Base-by-base conservation (phyloP, 2,329 filamentous ascomycete genomes). In the Fusarium verrucosum region DNA sequence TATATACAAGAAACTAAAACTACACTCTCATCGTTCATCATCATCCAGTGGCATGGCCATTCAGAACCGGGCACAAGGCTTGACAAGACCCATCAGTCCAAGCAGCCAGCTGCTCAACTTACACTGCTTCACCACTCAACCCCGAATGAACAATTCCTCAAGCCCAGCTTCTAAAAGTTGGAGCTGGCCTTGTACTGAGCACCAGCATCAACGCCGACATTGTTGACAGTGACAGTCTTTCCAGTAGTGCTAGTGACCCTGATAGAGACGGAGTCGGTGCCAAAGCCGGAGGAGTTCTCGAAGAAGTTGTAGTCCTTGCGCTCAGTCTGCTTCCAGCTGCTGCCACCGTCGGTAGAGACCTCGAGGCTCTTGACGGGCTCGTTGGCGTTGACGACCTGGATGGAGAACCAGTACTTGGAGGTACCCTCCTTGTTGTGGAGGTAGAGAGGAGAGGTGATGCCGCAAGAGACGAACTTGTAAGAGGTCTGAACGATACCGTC, bases 341-440 rank as follows among this genome's bases (percentile, higher is more conserved):
- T 79, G 17, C 87, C 87, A 11, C 83, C 81, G 69, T 90, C 83
- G 17, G 80, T 85, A 57, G 83, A 86, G 56, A 89, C 86, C 66
- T 89, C 86, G 22, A 90, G 79, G 62, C 77, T 80, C 50, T 78
- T 68, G 36, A 89, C 81, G 16, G 81, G 79, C 58, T 84, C 79
- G 72, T 87, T 88, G 69, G 84, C 77, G 75, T 89, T 89, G 69
- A 88, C 79, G 38, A 89, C 86, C 73, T 90, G 88, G 80, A 77
- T 76, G 38, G 72, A 73, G 68, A 74, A 77, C 79, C 77, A 82
- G 70, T 77, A 74, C n/a, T 65, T 45, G 7, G 78, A 81, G 6
- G 78, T 78, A 10, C 80, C 80, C 16, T 72, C 73, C 74, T 82
- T 82, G 74, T 78, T 81, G 68, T 77, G 77, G 10, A 82, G 74